Conservation (phyloP, 306 rosid species). For the Quercus aquifolioides region DNA sequence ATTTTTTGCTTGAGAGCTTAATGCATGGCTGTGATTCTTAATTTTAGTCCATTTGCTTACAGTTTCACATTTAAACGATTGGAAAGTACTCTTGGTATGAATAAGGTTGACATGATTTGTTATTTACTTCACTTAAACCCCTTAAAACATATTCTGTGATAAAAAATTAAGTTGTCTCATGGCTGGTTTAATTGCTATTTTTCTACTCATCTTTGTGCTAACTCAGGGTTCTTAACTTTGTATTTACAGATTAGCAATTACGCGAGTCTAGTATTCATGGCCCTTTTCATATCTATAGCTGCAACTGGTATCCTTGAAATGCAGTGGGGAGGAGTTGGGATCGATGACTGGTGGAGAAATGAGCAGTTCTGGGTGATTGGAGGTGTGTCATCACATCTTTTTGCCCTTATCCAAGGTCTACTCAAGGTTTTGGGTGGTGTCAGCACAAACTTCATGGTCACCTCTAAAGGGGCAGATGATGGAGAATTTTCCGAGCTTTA, state of each 20-base stretch:
- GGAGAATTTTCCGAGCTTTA: slow-evolving; percentile 94
- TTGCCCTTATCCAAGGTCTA: slow-evolving; percentile 86
- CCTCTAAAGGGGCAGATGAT: slow-evolving; percentile 94
- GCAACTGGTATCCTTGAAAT: slow-evolving; percentile 92
- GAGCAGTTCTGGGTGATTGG: slow-evolving; percentile 99
- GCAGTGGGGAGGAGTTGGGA: slow-evolving; percentile 94
- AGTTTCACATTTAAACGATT: neutral
- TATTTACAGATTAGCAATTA: slow-evolving; percentile 87
- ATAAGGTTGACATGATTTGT: neutral
- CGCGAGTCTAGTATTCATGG: slow-evolving; percentile 87
- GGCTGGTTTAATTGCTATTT: neutral
- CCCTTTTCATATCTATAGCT: slow-evolving; percentile 86
- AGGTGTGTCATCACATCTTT: slow-evolving; percentile 89
- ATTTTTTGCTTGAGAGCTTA: neutral
- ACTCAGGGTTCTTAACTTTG: neutral
- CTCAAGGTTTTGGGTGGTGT: slow-evolving; percentile 95
- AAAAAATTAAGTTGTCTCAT: neutral
- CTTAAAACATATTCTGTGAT: neutral
- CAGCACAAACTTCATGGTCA: slow-evolving; percentile 87
- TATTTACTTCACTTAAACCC: neutral
- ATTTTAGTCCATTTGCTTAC: neutral
- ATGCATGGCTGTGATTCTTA: neutral
- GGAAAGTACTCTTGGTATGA: neutral
- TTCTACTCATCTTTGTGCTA: neutral
- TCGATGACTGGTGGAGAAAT: slow-evolving; percentile 98